Conservation (phyloP, 2,329 filamentous ascomycete species). For the Sporothrix luriei region DNA sequence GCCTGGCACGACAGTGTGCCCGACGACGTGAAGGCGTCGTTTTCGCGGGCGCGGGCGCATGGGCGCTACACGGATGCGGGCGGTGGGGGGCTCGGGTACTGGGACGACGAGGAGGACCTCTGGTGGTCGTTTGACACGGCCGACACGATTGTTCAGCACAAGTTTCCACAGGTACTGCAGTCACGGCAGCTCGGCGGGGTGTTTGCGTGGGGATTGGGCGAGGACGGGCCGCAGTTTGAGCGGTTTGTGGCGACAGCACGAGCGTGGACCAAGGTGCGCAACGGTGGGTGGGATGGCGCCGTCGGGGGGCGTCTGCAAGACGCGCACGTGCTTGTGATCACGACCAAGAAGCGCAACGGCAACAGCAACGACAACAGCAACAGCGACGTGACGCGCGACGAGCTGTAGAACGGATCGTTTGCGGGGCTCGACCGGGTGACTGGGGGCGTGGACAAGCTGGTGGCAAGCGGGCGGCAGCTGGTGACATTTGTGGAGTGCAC, state of each 20-base stretch:
- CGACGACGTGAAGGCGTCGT: conserved; percentile 58
- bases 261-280: conserved; percentile 35
- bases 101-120: conserved; percentile 58
- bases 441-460: not conserved
- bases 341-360: not conserved
- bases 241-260: conserved; percentile 46
- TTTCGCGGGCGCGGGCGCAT: conserved; percentile 55
- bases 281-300: not conserved
- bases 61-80: conserved; percentile 59
- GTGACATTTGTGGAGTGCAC: not conserved
- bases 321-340: no score
- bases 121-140: conserved; percentile 78
- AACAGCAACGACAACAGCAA: not conserved
- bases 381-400: conserved; percentile 34
- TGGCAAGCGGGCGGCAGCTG: not conserved
- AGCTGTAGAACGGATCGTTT: conserved; percentile 36
- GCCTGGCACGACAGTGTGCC: conserved; percentile 62
- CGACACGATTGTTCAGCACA: conserved; percentile 57
- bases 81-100: conserved; percentile 71
- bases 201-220: conserved; percentile 75
- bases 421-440: not conserved
- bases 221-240: conserved; percentile 58
- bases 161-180: conserved; percentile 63
- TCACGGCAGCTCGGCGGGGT: conserved; percentile 65
- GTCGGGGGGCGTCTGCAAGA: not conserved